Evolutionary conservation across 2,329 filamentous ascomycete species (phyloP).

Genomic region (Apiospora hydei): DNA sequence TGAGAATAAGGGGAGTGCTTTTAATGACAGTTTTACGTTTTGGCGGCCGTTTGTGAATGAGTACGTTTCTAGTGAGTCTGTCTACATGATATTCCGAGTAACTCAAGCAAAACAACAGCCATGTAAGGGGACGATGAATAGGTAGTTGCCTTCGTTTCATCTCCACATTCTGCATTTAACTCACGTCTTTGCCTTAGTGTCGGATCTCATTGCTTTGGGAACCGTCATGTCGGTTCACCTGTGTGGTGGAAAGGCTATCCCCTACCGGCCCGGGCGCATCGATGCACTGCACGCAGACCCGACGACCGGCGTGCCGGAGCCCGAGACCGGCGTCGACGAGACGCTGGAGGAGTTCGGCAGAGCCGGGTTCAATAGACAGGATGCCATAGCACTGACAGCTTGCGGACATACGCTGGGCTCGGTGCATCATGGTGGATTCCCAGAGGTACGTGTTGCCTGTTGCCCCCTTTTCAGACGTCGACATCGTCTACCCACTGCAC

Average conservation of each 20-base stretch:
- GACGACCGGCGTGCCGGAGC: constrained; percentile 39
- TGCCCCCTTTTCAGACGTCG: background rate
- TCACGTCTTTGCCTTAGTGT: constrained; percentile 32
- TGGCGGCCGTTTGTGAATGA: constrained; percentile 41
- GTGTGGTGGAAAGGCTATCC: constrained; percentile 38
- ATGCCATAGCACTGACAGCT: constrained; percentile 38
- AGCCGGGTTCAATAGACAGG: constrained; percentile 37
- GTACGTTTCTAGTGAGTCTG: constrained; percentile 37
- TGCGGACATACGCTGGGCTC: constrained; percentile 41
- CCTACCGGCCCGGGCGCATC: constrained; percentile 37
- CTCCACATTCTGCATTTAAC: background rate
- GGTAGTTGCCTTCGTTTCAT: background rate
- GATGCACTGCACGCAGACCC: constrained; percentile 38
- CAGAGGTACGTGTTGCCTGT: constrained; percentile 28
- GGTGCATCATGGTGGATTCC: constrained; percentile 39
- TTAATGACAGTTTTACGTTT: constrained; percentile 35
- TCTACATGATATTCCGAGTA: background rate
- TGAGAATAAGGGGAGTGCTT: constrained; percentile 34
- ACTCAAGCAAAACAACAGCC: too few relatives aligned
- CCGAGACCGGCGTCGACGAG: constrained; percentile 35
- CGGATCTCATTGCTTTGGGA: constrained; percentile 39
- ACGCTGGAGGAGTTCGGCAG: constrained; percentile 36
- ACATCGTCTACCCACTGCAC: background rate
- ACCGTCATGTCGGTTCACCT: constrained; percentile 41
- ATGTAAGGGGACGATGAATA: background rate